A percentile compares a stretch with the other conserved stretches of the same genome.
phyloP scores from a whole-genome alignment of 441 rosid genomes.

The Arabidopsis hybrid region DNA sequence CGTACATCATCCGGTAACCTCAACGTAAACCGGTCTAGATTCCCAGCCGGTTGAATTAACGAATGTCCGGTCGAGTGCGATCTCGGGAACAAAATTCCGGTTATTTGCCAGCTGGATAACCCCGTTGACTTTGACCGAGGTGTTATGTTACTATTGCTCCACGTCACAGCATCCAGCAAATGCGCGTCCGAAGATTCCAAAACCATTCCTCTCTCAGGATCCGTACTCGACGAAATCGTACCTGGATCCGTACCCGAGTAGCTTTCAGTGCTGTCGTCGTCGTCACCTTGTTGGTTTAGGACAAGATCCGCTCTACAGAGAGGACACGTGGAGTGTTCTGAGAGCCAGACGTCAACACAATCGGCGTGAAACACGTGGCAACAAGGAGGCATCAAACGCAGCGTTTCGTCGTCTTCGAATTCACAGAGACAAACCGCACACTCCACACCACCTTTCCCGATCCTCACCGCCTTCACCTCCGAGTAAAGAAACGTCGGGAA shows the following conservation, averaged over 20 bases:
- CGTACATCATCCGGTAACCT: constrained; percentile 64
- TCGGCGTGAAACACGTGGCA: constrained; percentile 67
- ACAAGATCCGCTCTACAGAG: constrained; percentile 67
- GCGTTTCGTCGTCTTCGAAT: constrained; percentile 66
- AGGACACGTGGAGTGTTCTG: constrained; percentile 68
- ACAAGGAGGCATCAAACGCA: constrained; percentile 71
- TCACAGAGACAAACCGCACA: constrained; percentile 79
- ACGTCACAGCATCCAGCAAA: constrained; percentile 41
- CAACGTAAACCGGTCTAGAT: constrained; percentile 65
- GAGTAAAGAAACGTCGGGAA: constrained; percentile 67
- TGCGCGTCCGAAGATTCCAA: constrained; percentile 35
- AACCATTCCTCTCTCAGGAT: not conserved
- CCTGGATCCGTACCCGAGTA: constrained; percentile 34
- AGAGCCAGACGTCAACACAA: constrained; percentile 67
- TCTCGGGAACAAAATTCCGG: constrained; percentile 53
- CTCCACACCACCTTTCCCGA: constrained; percentile 61
- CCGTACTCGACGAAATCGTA: constrained; percentile 29
- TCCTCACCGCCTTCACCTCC: constrained; percentile 59
- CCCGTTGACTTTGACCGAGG: constrained; percentile 70
- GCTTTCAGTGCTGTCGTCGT: constrained; percentile 28
- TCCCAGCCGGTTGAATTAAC: constrained; percentile 52
- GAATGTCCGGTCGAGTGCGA: constrained; percentile 76
- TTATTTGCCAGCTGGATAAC: constrained; percentile 48
- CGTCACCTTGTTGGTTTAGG: constrained; percentile 45
- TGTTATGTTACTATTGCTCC: constrained; percentile 46